These are phyloP conservation scores for Hygrophoropsis aurantiaca DNA, from an alignment of 768 basidiomycete genomes.

Conservation along the genomic window DNA sequence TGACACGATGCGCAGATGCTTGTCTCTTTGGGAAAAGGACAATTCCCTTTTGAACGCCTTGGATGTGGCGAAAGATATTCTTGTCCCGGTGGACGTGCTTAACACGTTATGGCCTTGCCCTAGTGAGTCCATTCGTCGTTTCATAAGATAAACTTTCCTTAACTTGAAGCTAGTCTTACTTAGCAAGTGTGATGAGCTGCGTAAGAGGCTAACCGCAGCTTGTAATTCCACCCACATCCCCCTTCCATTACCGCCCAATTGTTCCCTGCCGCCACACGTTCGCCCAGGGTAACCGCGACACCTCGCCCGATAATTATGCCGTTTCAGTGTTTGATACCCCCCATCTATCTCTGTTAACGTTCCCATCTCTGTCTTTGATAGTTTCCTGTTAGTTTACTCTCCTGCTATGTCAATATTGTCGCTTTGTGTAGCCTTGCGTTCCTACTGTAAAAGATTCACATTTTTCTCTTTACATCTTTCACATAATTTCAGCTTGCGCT, in stretches of 20 bases:
- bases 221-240: constrained; percentile 43
- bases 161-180: constrained; percentile 40
- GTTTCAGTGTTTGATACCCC: not conserved
- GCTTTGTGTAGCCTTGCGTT: constrained; percentile 27
- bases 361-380: constrained; percentile 11
- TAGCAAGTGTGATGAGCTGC: constrained; percentile 47
- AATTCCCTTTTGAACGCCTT: constrained; percentile 55
- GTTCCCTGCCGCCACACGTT: constrained; percentile 35
- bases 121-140: constrained; percentile 30
- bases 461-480: not conserved
- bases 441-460: constrained; percentile 21
- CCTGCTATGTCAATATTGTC: constrained; percentile 25
- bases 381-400: constrained; percentile 25
- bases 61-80: constrained; percentile 63
- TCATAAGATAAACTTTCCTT: constrained; percentile 9
- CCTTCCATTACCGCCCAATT: constrained; percentile 39
- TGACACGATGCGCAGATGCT: constrained; percentile 42
- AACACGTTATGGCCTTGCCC: constrained; percentile 69
- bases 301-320: not conserved
- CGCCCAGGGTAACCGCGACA: constrained; percentile 16
- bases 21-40: constrained; percentile 68
- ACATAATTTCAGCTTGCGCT: constrained; percentile 2
- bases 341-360: not conserved
- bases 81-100: constrained; percentile 63
- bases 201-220: constrained; percentile 48